Evolutionary conservation across 805 yeast species (phyloP).

Genomic region (Candida saitoana): DNA sequence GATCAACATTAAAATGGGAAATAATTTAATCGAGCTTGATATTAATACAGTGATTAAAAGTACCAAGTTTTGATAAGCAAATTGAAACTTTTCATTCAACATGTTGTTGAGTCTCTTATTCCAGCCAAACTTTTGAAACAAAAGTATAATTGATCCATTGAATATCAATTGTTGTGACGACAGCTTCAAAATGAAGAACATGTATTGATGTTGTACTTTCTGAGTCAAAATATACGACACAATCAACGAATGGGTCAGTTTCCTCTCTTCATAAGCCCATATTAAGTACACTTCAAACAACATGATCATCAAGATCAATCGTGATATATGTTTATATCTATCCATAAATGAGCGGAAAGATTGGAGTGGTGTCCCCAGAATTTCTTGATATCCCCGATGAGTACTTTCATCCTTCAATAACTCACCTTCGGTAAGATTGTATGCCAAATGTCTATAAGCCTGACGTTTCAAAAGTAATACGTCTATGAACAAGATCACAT

Average conservation of each 20-base stretch:
- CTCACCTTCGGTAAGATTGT: slow-evolving; percentile 50
- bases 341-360: slow-evolving; percentile 5
- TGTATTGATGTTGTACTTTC: slow-evolving; percentile 48
- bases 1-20: slow-evolving; percentile 89
- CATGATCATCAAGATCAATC: slow-evolving; percentile 59
- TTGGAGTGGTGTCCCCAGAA: background rate
- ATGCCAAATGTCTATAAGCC: slow-evolving; percentile 83
- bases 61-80: slow-evolving; percentile 34
- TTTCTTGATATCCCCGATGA: slow-evolving; percentile 1
- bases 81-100: slow-evolving; percentile 24
- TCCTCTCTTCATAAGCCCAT: slow-evolving; percentile 88
- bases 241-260: slow-evolving; percentile 25
- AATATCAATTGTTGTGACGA: slow-evolving; percentile 43
- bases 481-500: slow-evolving; percentile 79
- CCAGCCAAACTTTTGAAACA: slow-evolving; percentile 16
- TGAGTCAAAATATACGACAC: slow-evolving; percentile 25
- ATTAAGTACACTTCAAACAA: slow-evolving; percentile 85
- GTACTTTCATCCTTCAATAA: slow-evolving; percentile 12
- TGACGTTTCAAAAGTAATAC: slow-evolving; percentile 78
- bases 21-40: slow-evolving; percentile 73
- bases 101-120: slow-evolving; percentile 14
- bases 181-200: slow-evolving; percentile 52
- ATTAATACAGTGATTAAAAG: slow-evolving; percentile 67
- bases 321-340: slow-evolving; percentile 20
- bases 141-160: slow-evolving; percentile 29